phyloP scores from a whole-genome alignment of 1,284 basidiomycete genomes.

The Waitea zeae region DNA sequence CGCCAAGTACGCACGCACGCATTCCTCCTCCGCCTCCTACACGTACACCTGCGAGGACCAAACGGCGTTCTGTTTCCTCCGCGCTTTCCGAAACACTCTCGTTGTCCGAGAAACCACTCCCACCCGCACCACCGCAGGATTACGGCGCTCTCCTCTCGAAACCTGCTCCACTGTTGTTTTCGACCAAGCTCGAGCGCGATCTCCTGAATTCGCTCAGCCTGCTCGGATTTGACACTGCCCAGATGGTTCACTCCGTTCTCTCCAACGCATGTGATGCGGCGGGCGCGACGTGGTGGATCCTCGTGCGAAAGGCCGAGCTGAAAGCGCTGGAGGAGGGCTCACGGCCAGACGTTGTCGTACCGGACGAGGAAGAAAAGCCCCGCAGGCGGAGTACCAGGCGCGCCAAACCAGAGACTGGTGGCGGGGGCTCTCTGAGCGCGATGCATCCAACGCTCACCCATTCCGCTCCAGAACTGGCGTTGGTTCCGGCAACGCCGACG shows the following conservation, averaged over 20 bases:
- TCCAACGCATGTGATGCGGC: slow-evolving; percentile 86
- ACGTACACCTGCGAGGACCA: slow-evolving; percentile 87
- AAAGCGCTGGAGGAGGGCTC: slow-evolving; percentile 23
- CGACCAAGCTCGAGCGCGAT: slow-evolving; percentile 66
- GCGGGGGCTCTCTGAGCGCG: neutral
- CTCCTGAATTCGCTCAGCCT: slow-evolving; percentile 61
- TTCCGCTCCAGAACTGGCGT: slow-evolving; percentile 38
- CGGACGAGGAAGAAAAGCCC: slow-evolving; percentile 7
- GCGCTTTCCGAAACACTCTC: slow-evolving; percentile 46
- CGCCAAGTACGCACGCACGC: slow-evolving; percentile 21
- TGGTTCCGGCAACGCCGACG: slow-evolving; percentile 63
- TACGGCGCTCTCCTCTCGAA: slow-evolving; percentile 59
- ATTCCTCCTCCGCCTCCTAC: slow-evolving; percentile 32
- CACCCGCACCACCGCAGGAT: slow-evolving; percentile 32
- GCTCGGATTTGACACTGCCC: slow-evolving; percentile 85
- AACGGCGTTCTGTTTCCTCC: slow-evolving; percentile 85
- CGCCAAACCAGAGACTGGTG: slow-evolving; percentile 5
- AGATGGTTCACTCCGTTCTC: slow-evolving; percentile 85
- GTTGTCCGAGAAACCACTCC: slow-evolving; percentile 21
- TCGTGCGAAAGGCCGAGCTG: slow-evolving; percentile 66
- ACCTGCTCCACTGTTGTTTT: slow-evolving; percentile 69
- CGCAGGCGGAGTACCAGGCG: no score
- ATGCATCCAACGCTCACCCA: neutral
- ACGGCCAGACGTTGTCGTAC: slow-evolving; percentile 8
- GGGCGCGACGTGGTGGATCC: slow-evolving; percentile 94